phyloP scores from a whole-genome alignment of 441 rosid species.

The Syzygium malaccense region DNA sequence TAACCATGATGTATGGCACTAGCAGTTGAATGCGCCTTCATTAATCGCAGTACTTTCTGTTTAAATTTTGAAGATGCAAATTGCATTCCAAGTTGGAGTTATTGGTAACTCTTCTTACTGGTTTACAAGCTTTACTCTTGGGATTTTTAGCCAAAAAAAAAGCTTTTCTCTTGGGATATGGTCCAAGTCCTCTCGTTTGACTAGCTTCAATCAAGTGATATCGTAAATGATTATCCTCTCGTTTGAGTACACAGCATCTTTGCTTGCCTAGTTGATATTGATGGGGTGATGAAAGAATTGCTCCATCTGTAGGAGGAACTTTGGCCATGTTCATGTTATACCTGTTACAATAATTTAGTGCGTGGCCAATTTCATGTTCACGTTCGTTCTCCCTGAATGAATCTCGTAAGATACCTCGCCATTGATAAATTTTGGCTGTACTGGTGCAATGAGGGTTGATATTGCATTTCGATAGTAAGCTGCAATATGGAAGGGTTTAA shows the following conservation, averaged over 20 bases:
- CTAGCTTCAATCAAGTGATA: neutral
- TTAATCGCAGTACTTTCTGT: neutral
- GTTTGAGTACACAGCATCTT: neutral
- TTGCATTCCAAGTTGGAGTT: neutral
- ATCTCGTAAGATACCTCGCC: neutral
- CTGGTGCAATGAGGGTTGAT: neutral
- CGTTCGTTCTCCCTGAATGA: neutral
- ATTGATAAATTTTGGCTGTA: neutral
- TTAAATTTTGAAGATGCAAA: neutral
- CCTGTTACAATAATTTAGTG: neutral
- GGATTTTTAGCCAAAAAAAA: neutral
- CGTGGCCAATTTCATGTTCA: neutral
- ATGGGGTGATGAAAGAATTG: neutral
- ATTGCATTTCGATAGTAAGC: neutral
- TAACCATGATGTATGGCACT: neutral
- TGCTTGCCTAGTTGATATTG: neutral
- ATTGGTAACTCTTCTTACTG: neutral
- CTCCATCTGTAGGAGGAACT: neutral
- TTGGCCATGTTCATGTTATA: neutral
- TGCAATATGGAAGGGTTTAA: neutral
- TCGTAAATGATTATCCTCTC: neutral
- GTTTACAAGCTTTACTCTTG: neutral
- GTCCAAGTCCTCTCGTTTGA: neutral
- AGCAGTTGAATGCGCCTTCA: neutral
- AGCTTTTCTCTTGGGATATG: neutral